Evolutionary conservation across 176 grass and related monocot genomes (phyloP).

Genomic region (Oryza officinalis): DNA sequence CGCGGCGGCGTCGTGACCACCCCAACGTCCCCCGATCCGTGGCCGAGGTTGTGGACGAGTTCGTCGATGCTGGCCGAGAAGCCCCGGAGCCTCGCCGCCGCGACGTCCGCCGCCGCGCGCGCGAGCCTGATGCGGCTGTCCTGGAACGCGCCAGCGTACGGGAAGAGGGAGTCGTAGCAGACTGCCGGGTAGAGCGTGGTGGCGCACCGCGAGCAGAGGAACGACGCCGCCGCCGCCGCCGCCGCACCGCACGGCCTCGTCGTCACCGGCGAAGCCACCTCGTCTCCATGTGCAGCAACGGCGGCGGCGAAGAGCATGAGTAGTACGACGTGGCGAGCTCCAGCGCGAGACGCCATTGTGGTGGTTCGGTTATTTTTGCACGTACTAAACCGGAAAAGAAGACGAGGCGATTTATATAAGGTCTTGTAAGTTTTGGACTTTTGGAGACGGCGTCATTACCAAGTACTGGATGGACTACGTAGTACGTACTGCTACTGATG

Average conservation of each 20-base stretch:
- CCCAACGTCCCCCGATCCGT: not conserved
- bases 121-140: conserved; percentile 46
- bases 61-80: conserved; percentile 25
- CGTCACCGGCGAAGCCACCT: not conserved
- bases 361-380: no score
- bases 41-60: not conserved
- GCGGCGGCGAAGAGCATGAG: no score
- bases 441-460: no score
- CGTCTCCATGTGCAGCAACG: no score
- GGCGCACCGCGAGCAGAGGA: conserved; percentile 45
- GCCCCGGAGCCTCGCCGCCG: conserved; percentile 7
- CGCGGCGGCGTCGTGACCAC: not conserved
- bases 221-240: not conserved
- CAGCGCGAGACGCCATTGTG: no score
- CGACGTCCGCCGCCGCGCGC: conserved; percentile 44
- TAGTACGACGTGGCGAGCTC: no score
- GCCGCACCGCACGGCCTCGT: not conserved
- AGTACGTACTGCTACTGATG: no score
- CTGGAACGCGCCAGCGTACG: conserved; percentile 39
- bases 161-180: conserved; percentile 50
- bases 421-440: no score
- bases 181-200: conserved; percentile 28
- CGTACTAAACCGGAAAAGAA: no score
- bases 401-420: no score
- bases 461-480: no score